Evolutionary conservation across 2,329 filamentous ascomycete species (phyloP), one percentile per base, ranked within the genome.

Genomic region (Colletotrichum sp.): DNA sequence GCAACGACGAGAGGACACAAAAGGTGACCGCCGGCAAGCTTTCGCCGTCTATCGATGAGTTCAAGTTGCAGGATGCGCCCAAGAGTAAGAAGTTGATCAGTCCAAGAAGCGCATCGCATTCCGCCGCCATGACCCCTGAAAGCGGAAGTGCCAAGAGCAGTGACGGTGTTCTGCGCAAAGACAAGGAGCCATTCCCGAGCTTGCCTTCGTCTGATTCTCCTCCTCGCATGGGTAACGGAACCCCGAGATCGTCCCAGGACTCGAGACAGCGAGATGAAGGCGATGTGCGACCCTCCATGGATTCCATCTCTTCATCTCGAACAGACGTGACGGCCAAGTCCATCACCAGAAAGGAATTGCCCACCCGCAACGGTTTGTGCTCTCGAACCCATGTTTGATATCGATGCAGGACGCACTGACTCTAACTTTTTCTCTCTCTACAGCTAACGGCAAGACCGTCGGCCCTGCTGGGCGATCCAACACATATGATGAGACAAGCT

Each of bases 51-150:
- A 80, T 78, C 18, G 93, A 95, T 15, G 92, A 92, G 32, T 96
- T 96, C 85, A 95, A 93, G 84, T 85, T 97, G 59, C 95, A 96
- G 81, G 95, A 98, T 65, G 95, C 94, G 2, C 95, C 95, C 1
- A 94, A 93, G 84, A 90, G 88, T 80, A 91, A 90, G 80, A 89
- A 88, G 80, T 77, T 85, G 36, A 79, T 84, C 18, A 84, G 84
- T 72, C 83, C 87, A 5, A 85, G 88, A 71, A 87, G 84, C 78
- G 86, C 86, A 78, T 88, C 88, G 1, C 86, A 88, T 71, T 86
- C 84, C 12, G 82, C 88, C 1, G 84, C 82, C 68, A 79, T 82
- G 24, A 82, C 84, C 7, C 81, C 86, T 52, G 88, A 87, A 24
- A 82, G 84, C 18, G 80, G 78, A 39, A 80, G 85, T 7, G 76